A percentile compares a stretch with the other conserved stretches of the same genome.
These are phyloP conservation scores for Cystobasidiaceae sp. DNA, from an alignment of 1,284 basidiomycete species.

Conservation along the genomic window DNA sequence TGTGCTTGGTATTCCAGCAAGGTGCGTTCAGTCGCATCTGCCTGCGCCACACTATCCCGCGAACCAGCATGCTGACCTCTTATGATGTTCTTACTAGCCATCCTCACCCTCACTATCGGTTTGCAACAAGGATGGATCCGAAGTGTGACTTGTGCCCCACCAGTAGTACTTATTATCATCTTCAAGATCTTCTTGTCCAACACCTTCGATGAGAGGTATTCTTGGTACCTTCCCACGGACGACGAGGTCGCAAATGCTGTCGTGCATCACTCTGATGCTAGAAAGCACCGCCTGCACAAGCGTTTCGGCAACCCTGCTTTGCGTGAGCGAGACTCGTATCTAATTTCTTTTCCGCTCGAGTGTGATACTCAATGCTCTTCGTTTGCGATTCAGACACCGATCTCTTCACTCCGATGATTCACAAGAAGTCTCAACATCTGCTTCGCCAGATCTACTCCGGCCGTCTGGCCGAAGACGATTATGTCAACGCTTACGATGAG, in stretches of 20 bases:
- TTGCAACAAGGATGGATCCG: conserved; percentile 67
- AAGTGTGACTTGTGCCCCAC: conserved; percentile 45
- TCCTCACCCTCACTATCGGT: conserved; percentile 55
- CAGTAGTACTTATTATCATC: conserved; percentile 53
- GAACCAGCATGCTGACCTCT: too few species aligned
- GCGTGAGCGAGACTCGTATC: too few species aligned
- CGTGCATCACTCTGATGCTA: conserved; percentile 65
- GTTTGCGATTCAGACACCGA: conserved; percentile 49
- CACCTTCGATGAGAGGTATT: conserved; percentile 65
- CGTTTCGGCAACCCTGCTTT: conserved; percentile 82
- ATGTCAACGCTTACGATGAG: conserved; percentile 66
- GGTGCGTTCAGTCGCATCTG: too few species aligned
- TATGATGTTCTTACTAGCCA: too few species aligned
- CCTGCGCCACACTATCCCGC: too few species aligned
- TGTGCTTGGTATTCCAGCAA: conserved; percentile 73
- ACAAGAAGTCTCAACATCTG: conserved; percentile 73
- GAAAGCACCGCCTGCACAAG: conserved; percentile 65
- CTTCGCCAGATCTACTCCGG: conserved; percentile 55
- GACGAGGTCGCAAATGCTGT: conserved; percentile 65
- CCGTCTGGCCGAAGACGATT: conserved; percentile 59
- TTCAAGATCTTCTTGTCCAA: conserved; percentile 79
- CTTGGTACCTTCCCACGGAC: conserved; percentile 59
- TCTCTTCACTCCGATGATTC: conserved; percentile 79
- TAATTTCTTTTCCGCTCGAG: too few species aligned
- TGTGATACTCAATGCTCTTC: background rate